Evolutionary conservation across 768 basidiomycete genomes (phyloP), one percentile per base, ranked within the genome.

Genomic region (Zangia roseola): DNA sequence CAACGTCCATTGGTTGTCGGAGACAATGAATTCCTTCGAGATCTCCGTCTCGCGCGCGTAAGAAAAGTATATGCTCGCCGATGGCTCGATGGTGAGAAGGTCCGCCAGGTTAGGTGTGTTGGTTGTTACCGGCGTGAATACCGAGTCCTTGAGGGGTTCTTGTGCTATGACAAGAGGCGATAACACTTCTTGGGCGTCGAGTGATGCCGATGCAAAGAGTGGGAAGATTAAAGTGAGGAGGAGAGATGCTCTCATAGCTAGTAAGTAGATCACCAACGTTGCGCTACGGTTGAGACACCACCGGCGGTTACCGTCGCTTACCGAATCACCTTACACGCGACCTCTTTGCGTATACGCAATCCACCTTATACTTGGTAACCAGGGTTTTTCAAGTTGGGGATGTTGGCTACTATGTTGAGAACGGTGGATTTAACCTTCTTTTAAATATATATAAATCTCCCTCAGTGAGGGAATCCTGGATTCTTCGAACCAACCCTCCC

Each of bases 1-100:
- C 10, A 94, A 44, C 0, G 91, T 91, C 46, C 72, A 66, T 7
- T 61, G 46, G 16, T 65, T 61, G 24, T 58, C 45, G 6, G 35
- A 37, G 14, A 62, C 58, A 20, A 43, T 54, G 42, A 92, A 77
- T 10, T 74, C 70, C 25, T 62, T 59, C 61, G 82, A 84, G n/a
- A 85, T 56, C 55, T 80, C 74, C 2, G 83, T 71, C 59, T 91
- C 89, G 6, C 89, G 77, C 5, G 88, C 86, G 63, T 92, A 92
- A 0, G 86, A 82, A 63, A 83, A 91, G 74, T 90, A 93, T 43
- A 93, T 92, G 34, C 88, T 91, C 9, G 81, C 79, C 0, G 81
- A 79, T 2, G 79, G 59, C 57, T 91, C 83, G 60, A 93, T 82
- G 10, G 90, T 91, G 56, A 93, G 78, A 35, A 89, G 69, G 69